These are phyloP conservation scores for Pseudonitzschia multiseries DNA, from an alignment of 108 stramenopile species.

Conservation along the genomic window DNA sequence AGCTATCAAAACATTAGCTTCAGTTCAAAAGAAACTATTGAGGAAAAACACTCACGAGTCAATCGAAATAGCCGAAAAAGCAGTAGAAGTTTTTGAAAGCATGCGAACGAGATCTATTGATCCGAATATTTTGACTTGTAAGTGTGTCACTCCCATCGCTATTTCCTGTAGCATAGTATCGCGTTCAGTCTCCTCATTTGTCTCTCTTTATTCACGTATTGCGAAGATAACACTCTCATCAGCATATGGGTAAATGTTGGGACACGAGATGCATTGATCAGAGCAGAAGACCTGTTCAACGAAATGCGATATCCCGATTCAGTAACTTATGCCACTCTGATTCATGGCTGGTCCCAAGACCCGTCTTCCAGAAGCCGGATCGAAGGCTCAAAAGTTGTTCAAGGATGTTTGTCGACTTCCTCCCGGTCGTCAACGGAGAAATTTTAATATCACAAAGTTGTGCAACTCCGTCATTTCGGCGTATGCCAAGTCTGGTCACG, in stretches of 20 bases:
- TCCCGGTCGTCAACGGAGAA: conserved; percentile 15
- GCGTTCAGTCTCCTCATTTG: neutral
- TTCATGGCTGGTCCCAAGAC: conserved; percentile 27
- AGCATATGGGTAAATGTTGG: conserved; percentile 24
- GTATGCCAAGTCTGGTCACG: conserved; percentile 6
- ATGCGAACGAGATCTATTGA: conserved; percentile 5
- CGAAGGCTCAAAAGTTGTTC: conserved; percentile 17
- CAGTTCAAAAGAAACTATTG: conserved; percentile 2
- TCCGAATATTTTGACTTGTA: conserved; percentile 13
- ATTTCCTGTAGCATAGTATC: neutral
- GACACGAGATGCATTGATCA: conserved; percentile 14
- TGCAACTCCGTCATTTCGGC: conserved; percentile 22
- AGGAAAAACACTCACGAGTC: neutral
- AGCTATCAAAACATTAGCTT: conserved; percentile 20
- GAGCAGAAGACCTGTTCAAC: conserved; percentile 12
- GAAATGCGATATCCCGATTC: conserved; percentile 24
- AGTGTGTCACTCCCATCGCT: conserved; percentile 1
- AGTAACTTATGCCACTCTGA: conserved; percentile 19
- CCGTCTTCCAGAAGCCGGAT: conserved; percentile 23
- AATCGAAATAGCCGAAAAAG: conserved; percentile 12
- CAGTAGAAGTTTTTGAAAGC: conserved; percentile 14
- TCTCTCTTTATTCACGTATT: neutral
- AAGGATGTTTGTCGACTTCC: conserved; percentile 17
- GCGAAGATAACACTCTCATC: conserved; percentile 28
- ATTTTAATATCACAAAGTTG: conserved; percentile 12